Conservation (phyloP, 2,329 filamentous ascomycete genomes). For the Hypoxylon sp. region DNA sequence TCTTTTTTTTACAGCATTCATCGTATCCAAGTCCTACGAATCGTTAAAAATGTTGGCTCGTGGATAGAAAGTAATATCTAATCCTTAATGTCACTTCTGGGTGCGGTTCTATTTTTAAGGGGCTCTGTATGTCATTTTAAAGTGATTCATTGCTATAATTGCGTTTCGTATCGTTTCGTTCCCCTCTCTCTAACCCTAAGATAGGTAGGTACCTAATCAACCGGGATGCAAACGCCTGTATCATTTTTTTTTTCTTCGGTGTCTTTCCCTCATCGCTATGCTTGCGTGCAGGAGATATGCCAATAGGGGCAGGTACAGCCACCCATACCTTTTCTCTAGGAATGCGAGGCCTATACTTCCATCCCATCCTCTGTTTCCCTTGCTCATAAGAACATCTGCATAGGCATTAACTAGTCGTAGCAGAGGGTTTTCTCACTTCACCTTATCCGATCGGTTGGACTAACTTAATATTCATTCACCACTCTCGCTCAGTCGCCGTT, state of each 20-base stretch:
- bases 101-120: too few species aligned
- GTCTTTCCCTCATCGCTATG: not conserved
- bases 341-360: not conserved
- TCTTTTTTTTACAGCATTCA: too few species aligned
- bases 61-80: too few species aligned
- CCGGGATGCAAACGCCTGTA: slow-evolving; percentile 1
- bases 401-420: not conserved
- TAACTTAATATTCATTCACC: not conserved
- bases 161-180: not conserved
- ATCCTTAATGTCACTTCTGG: too few species aligned
- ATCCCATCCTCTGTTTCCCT: not conserved
- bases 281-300: not conserved
- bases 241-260: not conserved
- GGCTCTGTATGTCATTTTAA: not conserved
- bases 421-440: not conserved
- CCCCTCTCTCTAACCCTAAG: not conserved
- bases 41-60: too few species aligned
- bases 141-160: not conserved
- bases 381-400: not conserved
- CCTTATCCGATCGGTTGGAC: not conserved
- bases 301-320: not conserved
- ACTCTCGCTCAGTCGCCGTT: slow-evolving; percentile 38
- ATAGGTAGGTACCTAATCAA: slow-evolving; percentile 2
- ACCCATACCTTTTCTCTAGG: not conserved
- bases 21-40: too few species aligned